Evolutionary conservation across 768 basidiomycete genomes (phyloP), one percentile per base, ranked within the genome.

Genomic region (Coprinellus aureogranulatus): DNA sequence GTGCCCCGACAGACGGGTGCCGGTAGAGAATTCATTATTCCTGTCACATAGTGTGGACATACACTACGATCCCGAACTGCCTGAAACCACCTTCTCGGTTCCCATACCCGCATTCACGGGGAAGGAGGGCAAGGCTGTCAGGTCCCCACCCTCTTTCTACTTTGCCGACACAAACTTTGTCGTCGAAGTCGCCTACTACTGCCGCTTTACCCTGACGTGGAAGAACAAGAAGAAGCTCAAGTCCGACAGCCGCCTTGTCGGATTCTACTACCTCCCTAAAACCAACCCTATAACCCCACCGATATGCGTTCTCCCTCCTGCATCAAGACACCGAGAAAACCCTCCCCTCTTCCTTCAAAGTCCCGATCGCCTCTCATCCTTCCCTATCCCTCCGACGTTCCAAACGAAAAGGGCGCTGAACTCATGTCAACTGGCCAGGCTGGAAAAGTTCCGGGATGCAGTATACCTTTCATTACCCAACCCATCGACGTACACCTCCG

Each of bases 221-320:
- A 53, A 48, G 27, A 39, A 6, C n/a, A 58, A 53, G 44, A 40
- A 12, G 23, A 18, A 25, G 39, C 41, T 27, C 42, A 58, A 53
- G 45, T 6, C 51, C 4, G 52, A 26, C 54, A 73, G 72, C 51
- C 68, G 63, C 59, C 57, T 57, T 37, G 68, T 78, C 46, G 75
- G 71, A 10, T 64, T 80, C 12, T 67, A 76, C 37, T 79, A 79
- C 61, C 67, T 81, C 20, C 79, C 78, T 2, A 77, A 78, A 62
- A 70, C 77, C 16, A 70, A 70, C 46, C 79, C 78, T 3, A 39
- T 64, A 14, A 54, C 68, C 37, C 72, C 76, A 16, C 67, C 75
- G 3, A 49, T 76, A 42, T 59, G 65, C n/a, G 56, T 66, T 16
- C 70, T 75, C 22, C 73, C 70, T 16, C 63, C 63, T 53, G 65